Base-by-base conservation (phyloP, 78 protist genomes). In the Dictyostelium discoideum region DNA sequence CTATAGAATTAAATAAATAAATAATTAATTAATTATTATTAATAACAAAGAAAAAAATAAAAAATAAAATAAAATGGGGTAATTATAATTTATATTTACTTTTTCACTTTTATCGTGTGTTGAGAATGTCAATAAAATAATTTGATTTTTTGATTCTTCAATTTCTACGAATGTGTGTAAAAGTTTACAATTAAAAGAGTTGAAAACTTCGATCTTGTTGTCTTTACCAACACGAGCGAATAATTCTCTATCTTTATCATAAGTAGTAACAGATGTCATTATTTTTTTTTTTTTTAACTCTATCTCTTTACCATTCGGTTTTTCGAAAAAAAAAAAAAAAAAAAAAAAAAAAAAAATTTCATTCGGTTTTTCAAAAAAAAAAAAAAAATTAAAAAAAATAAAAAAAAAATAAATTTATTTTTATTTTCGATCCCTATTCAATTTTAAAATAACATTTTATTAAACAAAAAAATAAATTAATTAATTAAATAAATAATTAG, bases 211-310 rank as follows among this genome's bases (percentile, higher is more conserved):
- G 9, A 79, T 24, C 10, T 37, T 79, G 39, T 79, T 79, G 1
- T 79, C 84, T 79, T 79, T 79, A 5, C 67, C 39, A 46, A 79
- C 18, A 79, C 84, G 84, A 44, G 84, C 84, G 48, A 79, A 79
- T 44, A 79, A 46, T 13, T 39, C 84, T 79, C 84, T 46, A 79
- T 79, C 84, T 44, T 79, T 79, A 79, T 79, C 84, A 44, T 44
- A 79, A 0, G 63, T n/a, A 79, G 60, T n/a, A 16, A n/a, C 39
- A n/a, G 84, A 79, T 74, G 40, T 32, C 42, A 69, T 65, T 65
- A 16, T 60, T 60, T 54, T 10, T 54, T 67, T 67, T 67, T 3
- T 54, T 54, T 60, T 14, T 60, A 60, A 60, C 69, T 60, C 65
- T 60, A 60, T 60, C 69, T 60, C 69, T 60, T 60, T 60, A 60